Evolutionary conservation across 345 rosid species (phyloP).

Genomic region (Camelina neglecta): DNA sequence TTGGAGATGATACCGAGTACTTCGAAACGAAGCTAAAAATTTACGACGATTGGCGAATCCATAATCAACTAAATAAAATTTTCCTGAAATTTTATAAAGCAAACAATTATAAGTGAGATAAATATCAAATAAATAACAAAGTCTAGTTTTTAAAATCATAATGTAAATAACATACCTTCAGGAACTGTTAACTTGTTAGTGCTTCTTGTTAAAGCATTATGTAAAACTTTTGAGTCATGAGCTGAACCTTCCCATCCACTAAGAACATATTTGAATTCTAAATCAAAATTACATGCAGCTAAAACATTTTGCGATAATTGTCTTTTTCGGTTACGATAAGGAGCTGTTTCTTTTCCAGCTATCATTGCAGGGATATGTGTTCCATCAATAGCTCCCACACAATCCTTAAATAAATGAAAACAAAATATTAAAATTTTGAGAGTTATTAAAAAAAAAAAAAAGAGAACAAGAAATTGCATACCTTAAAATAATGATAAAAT

Average conservation of each 20-base stretch:
- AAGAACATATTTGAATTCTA: background rate
- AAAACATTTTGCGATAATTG: no score
- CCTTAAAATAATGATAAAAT: no score
- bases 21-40: background rate
- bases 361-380: no score
- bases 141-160: background rate
- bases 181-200: background rate
- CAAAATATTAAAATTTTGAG: background rate
- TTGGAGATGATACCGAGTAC: background rate
- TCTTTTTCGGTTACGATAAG: no score
- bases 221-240: background rate
- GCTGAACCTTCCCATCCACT: background rate
- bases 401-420: background rate
- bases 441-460: background rate
- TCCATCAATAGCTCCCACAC: no score
- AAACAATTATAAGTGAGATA: background rate
- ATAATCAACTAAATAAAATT: background rate
- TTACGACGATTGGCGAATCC: background rate
- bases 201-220: background rate
- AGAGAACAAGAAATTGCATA: background rate
- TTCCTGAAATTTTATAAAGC: background rate
- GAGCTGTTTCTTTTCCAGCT: no score
- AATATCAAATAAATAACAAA: background rate
- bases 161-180: background rate
- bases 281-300: constrained; percentile 12